Evolutionary conservation across 331 rosid genomes (phyloP).

Genomic region (Quercus phellos): DNA sequence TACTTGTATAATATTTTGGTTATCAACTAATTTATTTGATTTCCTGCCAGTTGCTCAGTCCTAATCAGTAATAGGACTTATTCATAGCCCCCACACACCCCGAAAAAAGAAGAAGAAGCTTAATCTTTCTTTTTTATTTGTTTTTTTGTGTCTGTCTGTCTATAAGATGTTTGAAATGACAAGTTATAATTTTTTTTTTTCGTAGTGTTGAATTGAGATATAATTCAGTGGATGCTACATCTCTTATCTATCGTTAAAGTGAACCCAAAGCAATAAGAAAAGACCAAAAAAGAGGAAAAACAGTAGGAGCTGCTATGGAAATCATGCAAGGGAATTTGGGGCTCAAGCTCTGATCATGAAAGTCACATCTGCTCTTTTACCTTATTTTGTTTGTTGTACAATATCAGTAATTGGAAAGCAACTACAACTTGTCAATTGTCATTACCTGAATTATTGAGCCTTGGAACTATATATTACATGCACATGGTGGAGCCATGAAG

Average conservation of each 20-base stretch:
- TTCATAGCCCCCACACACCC: not conserved
- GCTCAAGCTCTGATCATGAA: not conserved
- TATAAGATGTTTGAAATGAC: not conserved
- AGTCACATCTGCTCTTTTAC: not conserved
- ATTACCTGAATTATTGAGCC: not conserved
- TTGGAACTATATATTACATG: not conserved
- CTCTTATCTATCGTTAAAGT: not conserved
- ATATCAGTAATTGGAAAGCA: not conserved
- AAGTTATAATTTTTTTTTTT: not conserved
- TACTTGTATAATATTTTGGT: not conserved
- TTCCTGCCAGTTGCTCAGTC: not conserved
- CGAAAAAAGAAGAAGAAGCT: too few species aligned
- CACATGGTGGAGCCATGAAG: conserved; percentile 6
- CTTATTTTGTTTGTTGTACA: not conserved
- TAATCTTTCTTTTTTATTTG: too few species aligned
- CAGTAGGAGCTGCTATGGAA: not conserved
- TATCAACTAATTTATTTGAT: not conserved
- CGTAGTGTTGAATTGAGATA: too few species aligned
- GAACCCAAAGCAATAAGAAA: not conserved
- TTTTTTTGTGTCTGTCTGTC: too few species aligned
- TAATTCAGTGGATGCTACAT: not conserved
- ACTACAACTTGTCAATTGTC: not conserved
- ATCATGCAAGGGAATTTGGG: not conserved
- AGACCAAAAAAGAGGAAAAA: not conserved
- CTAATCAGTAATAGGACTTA: not conserved